phyloP scores from a whole-genome alignment of 352 stramenopile species.

The Globisporangium radiosum region DNA sequence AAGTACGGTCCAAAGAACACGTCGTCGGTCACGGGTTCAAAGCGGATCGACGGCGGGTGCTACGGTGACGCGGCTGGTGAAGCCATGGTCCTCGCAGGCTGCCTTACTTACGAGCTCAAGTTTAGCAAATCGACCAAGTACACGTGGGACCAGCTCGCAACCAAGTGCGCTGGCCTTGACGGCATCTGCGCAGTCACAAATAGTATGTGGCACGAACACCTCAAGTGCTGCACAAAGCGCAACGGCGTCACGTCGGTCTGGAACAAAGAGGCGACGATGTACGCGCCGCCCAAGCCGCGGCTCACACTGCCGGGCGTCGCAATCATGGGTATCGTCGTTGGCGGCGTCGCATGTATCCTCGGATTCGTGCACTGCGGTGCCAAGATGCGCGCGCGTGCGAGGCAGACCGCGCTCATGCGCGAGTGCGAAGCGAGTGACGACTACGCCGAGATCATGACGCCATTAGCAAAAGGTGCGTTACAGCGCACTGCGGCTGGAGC shows the following conservation, averaged over 20 bases:
- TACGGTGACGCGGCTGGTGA: conserved; percentile 50
- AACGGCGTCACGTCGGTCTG: conserved; percentile 54
- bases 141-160: conserved; percentile 67
- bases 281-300: conserved; percentile 35
- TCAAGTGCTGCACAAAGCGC: conserved; percentile 70
- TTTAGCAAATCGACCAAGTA: conserved; percentile 73
- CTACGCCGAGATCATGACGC: conserved; percentile 87
- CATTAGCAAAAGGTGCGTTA: conserved; percentile 29
- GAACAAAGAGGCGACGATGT: conserved; percentile 61
- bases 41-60: conserved; percentile 79
- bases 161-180: conserved; percentile 68
- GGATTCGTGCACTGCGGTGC: conserved; percentile 68
- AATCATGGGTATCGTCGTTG: conserved; percentile 73
- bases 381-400: conserved; percentile 70
- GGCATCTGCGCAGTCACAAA: conserved; percentile 80
- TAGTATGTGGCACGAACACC: conserved; percentile 69
- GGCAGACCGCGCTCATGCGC: conserved; percentile 76
- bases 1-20: conserved; percentile 51
- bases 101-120: conserved; percentile 57
- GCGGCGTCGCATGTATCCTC: conserved; percentile 64
- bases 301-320: conserved; percentile 54
- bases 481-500: no score
- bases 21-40: conserved; percentile 60
- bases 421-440: conserved; percentile 84
- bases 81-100: conserved; percentile 68